Percentiles rank a stretch among this genome's conserved stretches.
Evolutionary conservation across 2,329 filamentous ascomycete species (phyloP).

Genomic region (Parafenestella ontariensis): DNA sequence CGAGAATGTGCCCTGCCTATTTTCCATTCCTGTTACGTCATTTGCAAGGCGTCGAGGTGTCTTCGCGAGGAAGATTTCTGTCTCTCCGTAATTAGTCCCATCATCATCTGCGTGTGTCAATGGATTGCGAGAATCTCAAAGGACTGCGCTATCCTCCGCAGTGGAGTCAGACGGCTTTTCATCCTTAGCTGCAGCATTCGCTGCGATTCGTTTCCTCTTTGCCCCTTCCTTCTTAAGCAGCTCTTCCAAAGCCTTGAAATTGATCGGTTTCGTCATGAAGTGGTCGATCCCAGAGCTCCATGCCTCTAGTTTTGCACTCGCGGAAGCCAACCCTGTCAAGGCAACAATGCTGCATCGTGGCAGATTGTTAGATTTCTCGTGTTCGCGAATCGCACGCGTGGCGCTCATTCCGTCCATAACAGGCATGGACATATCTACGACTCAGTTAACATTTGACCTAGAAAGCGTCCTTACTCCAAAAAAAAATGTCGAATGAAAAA

Average conservation of each 20-base stretch:
- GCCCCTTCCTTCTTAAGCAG: slow-evolving; percentile 21
- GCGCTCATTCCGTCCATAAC: slow-evolving; percentile 48
- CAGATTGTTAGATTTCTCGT: slow-evolving; percentile 29
- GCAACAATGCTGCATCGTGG: slow-evolving; percentile 28
- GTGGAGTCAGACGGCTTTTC: not conserved
- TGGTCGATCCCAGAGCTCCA: slow-evolving; percentile 38
- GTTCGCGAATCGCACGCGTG: slow-evolving; percentile 41
- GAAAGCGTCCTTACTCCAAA: not conserved
- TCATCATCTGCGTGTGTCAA: no score
- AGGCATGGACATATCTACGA: slow-evolving; percentile 46
- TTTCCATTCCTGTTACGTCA: no score
- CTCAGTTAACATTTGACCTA: not conserved
- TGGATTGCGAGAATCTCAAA: no score
- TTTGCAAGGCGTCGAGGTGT: no score
- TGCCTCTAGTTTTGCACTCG: slow-evolving; percentile 34
- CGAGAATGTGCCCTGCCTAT: no score
- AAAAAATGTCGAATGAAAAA: no score
- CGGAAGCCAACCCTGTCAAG: slow-evolving; percentile 40
- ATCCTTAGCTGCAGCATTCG: not conserved
- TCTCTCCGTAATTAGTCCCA: no score
- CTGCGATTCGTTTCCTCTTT: not conserved
- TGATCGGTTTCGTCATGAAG: slow-evolving; percentile 44
- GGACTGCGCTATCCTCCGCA: not conserved
- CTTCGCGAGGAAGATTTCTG: no score
- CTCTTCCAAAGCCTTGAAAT: slow-evolving; percentile 32